Evolutionary conservation across 2,329 filamentous ascomycete species (phyloP).

Genomic region (Xylaria sp.): DNA sequence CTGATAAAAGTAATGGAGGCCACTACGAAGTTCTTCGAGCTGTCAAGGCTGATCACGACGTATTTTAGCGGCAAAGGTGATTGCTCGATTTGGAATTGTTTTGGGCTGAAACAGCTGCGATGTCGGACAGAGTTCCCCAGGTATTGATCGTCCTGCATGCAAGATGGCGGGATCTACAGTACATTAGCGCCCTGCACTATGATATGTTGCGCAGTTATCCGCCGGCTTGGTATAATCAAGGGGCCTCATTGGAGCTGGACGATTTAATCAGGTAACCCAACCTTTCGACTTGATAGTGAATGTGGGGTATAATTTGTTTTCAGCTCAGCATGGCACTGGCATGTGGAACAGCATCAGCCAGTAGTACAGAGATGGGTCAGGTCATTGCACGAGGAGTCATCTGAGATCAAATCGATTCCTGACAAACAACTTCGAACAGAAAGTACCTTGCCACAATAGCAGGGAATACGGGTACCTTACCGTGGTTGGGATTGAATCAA

Average conservation of each 20-base stretch:
- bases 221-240: neutral
- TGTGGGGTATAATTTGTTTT: neutral
- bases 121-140: neutral
- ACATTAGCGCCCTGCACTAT: conserved; percentile 6
- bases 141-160: neutral
- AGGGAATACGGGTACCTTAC: too few species aligned
- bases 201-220: neutral
- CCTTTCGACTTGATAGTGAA: neutral
- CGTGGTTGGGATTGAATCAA: too few species aligned
- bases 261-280: neutral
- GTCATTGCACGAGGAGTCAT: neutral
- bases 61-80: neutral
- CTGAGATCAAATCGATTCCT: too few species aligned
- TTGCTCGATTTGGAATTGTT: neutral
- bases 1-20: neutral
- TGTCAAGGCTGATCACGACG: neutral
- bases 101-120: conserved; percentile 1
- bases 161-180: conserved; percentile 7
- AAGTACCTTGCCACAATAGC: too few species aligned
- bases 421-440: neutral
- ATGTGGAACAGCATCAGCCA: neutral
- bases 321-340: neutral
- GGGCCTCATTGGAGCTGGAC: neutral
- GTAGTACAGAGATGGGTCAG: neutral
- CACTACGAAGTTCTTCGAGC: conserved; percentile 1